These are phyloP conservation scores for Stachybotrys chlorohalonatus DNA, from an alignment of 2,329 filamentous ascomycete species.

Conservation along the genomic window DNA sequence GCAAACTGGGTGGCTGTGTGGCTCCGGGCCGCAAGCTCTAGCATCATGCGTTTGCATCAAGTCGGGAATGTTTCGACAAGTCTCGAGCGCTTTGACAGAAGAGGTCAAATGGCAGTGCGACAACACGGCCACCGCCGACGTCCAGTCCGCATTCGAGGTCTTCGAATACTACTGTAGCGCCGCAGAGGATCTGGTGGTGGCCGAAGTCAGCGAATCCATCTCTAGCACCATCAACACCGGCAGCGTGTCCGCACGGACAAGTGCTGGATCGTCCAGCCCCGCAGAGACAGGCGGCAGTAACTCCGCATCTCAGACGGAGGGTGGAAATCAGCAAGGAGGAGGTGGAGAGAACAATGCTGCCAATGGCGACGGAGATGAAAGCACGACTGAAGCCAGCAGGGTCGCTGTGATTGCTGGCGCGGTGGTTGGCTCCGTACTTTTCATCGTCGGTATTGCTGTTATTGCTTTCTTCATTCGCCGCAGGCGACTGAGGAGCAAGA, in stretches of 20 bases:
- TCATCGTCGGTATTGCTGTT: constrained; percentile 16
- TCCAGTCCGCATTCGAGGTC: constrained; percentile 35
- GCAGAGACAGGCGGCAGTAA: constrained; percentile 14
- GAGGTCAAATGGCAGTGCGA: constrained; percentile 34
- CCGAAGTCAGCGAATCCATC: constrained; percentile 30
- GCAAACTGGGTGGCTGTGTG: constrained; percentile 30
- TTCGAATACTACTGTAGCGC: constrained; percentile 42
- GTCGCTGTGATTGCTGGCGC: constrained; percentile 23
- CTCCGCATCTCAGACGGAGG: background rate
- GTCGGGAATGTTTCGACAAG: constrained; percentile 30
- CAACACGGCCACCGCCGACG: constrained; percentile 31
- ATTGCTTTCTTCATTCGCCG: constrained; percentile 27
- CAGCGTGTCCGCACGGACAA: constrained; percentile 4
- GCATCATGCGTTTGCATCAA: constrained; percentile 46
- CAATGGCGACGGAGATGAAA: constrained; percentile 3
- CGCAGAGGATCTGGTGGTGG: constrained; percentile 30
- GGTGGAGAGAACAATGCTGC: background rate
- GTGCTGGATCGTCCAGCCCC: background rate
- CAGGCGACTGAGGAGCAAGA: constrained; percentile 15
- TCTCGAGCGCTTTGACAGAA: constrained; percentile 34
- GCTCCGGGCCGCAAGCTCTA: constrained; percentile 35
- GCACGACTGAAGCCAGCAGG: constrained; percentile 10
- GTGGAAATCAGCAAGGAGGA: constrained; percentile 2
- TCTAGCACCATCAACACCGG: constrained; percentile 7
- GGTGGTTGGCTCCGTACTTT: constrained; percentile 15